phyloP scores from a whole-genome alignment of 768 basidiomycete genomes.

The Termitomyces sp. region DNA sequence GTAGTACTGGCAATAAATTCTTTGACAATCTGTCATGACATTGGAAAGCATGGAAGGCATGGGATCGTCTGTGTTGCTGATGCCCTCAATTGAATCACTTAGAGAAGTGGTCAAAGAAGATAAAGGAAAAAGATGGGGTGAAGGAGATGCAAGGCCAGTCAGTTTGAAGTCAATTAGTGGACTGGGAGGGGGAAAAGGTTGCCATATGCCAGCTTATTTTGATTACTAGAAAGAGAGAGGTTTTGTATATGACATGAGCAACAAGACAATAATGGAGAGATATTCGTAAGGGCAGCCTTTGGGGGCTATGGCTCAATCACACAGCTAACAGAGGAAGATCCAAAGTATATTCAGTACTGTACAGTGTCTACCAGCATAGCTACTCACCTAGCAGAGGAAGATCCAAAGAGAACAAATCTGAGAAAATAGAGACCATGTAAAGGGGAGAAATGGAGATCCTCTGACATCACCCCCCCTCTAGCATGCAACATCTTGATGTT shows the following conservation, averaged over 20 bases:
- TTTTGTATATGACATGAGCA: slow-evolving; percentile 33
- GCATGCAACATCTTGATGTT: too few relatives aligned
- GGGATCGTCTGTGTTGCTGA: not conserved
- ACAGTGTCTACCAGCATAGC: too few relatives aligned
- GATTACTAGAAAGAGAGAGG: slow-evolving; percentile 65
- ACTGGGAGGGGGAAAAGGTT: slow-evolving; percentile 67
- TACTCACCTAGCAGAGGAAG: too few relatives aligned
- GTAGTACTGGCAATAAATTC: not conserved
- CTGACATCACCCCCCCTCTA: too few relatives aligned
- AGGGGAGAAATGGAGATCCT: too few relatives aligned
- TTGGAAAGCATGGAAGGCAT: slow-evolving; percentile 2
- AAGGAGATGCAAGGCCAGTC: not conserved
- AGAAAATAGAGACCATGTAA: too few relatives aligned
- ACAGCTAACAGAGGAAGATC: too few relatives aligned
- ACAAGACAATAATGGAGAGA: slow-evolving; percentile 9
- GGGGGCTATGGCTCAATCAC: too few relatives aligned
- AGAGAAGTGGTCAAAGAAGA: not conserved
- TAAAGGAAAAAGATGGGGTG: not conserved
- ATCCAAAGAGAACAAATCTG: too few relatives aligned
- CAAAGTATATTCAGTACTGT: too few relatives aligned
- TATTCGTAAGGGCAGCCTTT: too few relatives aligned
- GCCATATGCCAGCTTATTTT: slow-evolving; percentile 66
- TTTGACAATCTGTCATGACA: not conserved
- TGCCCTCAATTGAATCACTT: not conserved
- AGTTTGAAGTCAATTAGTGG: slow-evolving; percentile 2